phyloP scores from a whole-genome alignment of 1,284 basidiomycete species.

The Polyporus tsugae region DNA sequence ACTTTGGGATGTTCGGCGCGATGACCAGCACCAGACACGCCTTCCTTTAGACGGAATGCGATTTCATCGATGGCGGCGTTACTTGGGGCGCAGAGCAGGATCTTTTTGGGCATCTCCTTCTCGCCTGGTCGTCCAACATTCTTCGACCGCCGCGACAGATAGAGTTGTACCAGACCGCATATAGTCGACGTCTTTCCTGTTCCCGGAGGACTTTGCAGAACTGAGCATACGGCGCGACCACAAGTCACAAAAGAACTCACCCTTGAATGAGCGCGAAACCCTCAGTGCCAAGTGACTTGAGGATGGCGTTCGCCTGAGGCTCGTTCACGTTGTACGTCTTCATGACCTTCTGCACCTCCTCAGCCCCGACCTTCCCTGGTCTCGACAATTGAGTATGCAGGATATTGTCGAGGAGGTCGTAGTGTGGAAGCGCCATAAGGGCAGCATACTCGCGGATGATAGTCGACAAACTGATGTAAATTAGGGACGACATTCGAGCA shows the following conservation, averaged over 20 bases:
- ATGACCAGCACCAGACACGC: slow-evolving; percentile 69
- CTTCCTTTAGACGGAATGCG: slow-evolving; percentile 86
- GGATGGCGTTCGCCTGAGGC: slow-evolving; percentile 93
- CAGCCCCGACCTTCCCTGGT: slow-evolving; percentile 54
- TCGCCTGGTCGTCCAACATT: slow-evolving; percentile 57
- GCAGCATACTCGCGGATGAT: slow-evolving; percentile 94
- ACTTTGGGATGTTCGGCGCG: slow-evolving; percentile 74
- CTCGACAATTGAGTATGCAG: slow-evolving; percentile 70
- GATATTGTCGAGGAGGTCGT: slow-evolving; percentile 79
- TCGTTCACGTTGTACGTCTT: slow-evolving; percentile 84
- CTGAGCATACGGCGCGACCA: slow-evolving; percentile 6
- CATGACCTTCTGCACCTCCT: slow-evolving; percentile 77
- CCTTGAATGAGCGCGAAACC: slow-evolving; percentile 97
- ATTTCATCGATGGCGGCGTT: slow-evolving; percentile 99
- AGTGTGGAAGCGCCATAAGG: slow-evolving; percentile 83
- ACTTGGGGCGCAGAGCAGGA: slow-evolving; percentile 96
- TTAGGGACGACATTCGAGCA: slow-evolving; percentile 7
- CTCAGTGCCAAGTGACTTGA: slow-evolving; percentile 74
- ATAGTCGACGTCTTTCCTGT: slow-evolving; percentile 99
- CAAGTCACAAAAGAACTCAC: slow-evolving; percentile 54
- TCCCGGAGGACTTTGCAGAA: slow-evolving; percentile 84
- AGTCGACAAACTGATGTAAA: slow-evolving; percentile 78
- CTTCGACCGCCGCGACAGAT: slow-evolving; percentile 69
- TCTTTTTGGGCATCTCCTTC: slow-evolving; percentile 69
- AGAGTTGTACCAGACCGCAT: slow-evolving; percentile 91